Evolutionary conservation across 805 yeast species (phyloP), one percentile per base, ranked within the genome.

Genomic region (Blastobotrys mokoenaii): DNA sequence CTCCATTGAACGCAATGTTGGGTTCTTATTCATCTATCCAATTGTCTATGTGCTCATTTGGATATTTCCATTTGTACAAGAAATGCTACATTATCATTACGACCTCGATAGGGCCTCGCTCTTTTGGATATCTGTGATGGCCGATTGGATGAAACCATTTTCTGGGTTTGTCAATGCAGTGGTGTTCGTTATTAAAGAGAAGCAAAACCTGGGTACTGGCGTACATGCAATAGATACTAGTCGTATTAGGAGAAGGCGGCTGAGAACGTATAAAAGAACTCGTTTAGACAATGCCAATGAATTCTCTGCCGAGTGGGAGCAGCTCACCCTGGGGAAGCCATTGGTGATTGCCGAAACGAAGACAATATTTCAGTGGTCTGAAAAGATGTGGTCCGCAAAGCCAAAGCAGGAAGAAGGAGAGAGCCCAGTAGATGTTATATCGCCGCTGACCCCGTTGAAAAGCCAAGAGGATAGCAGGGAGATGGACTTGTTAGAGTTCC

Each of bases 21-120:
- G 79, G 53, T 71, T 82, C 18, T 78, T 88, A 41, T 85, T 88
- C 63, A 69, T 88, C 38, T 88, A 88, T 60, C 97, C 97, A 3
- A 66, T 82, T 35, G 81, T 94, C 1, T 88, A 85, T 62, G 70
- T 85, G 48, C 67, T 82, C 17, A 62, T 87, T 38, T 88, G 97
- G 97, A 57, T 82, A 14, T 79, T 84, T 53, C 96, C 96, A 1
- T 73, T 85, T 47, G 71, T 82, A 5, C 68, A 76, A 31, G 83
- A 82, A 53, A 69, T 77, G 32, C n/a, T 48, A 17, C 33, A 40
- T 25, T 41, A 38, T 29, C 27, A 17, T 2, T 12, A 30, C 7
- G 45, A 46, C 16, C 10, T 20, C 4, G 15, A 17, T 3, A 34
- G 59, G 68, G 18, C 37, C 45, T 1, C 69, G 69, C 76, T 82